These are phyloP conservation scores for Glaciozyma martinii DNA, from an alignment of 768 basidiomycete genomes.

Conservation along the genomic window DNA sequence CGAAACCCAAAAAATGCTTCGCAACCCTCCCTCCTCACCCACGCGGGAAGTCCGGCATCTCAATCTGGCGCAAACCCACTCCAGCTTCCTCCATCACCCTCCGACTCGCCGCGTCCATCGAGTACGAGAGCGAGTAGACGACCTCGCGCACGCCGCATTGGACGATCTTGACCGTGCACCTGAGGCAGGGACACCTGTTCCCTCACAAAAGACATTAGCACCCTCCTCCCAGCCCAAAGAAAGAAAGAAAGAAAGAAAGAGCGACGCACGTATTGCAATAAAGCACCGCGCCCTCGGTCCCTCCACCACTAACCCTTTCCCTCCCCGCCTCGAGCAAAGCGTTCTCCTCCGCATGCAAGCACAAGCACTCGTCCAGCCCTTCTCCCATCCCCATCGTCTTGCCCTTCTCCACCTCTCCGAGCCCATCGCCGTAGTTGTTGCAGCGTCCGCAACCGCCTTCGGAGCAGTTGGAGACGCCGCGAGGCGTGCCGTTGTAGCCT, in stretches of 20 bases:
- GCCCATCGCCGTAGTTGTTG: constrained; percentile 47
- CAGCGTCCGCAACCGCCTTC: constrained; percentile 84
- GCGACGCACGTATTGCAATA: constrained; percentile 91
- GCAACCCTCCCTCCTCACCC: no score
- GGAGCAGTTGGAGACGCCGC: constrained; percentile 78
- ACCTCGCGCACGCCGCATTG: constrained; percentile 86
- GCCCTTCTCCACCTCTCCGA: neutral
- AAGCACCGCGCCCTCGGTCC: constrained; percentile 56
- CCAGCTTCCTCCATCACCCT: constrained; percentile 37
- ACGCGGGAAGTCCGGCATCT: constrained; percentile 4
- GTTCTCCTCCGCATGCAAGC: constrained; percentile 96
- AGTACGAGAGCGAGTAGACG: constrained; percentile 89
- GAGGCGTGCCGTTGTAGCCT: constrained; percentile 82
- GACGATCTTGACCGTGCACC: constrained; percentile 93
- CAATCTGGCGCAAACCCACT: constrained; percentile 35
- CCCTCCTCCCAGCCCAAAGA: neutral
- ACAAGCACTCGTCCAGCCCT: constrained; percentile 69
- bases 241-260: neutral
- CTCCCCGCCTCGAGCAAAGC: constrained; percentile 87
- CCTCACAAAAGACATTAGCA: neutral
- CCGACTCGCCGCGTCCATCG: constrained; percentile 52
- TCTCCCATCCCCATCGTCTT: constrained; percentile 21
- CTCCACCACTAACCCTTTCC: constrained; percentile 63
- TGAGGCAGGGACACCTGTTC: constrained; percentile 88
- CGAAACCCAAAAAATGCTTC: no score